These are phyloP conservation scores for Cardamine chenopodiifolia DNA, from an alignment of 345 rosid genomes.

Conservation along the genomic window DNA sequence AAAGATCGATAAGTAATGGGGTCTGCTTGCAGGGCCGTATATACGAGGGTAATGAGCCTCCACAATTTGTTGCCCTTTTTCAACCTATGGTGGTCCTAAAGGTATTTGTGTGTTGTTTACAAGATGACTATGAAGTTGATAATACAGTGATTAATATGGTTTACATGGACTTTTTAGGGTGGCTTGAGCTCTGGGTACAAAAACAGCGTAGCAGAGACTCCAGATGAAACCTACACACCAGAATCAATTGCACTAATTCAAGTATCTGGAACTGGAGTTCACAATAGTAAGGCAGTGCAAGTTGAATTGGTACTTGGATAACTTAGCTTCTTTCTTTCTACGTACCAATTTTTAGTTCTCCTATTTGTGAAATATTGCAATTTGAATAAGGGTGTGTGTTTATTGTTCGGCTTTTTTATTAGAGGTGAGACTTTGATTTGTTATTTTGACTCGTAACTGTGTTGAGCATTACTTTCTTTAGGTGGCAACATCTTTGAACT, in stretches of 20 bases:
- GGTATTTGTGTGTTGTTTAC: constrained; percentile 50
- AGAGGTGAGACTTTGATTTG: not conserved
- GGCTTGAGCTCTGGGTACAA: constrained; percentile 92
- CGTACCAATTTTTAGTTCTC: not conserved
- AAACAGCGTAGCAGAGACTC: constrained; percentile 56
- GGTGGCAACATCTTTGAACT: constrained; percentile 87
- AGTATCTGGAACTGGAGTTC: constrained; percentile 75
- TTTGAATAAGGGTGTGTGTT: not conserved
- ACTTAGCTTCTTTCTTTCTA: constrained; percentile 5
- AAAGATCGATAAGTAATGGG: not conserved
- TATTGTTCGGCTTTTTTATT: not conserved
- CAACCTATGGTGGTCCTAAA: constrained; percentile 92
- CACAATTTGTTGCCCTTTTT: constrained; percentile 91
- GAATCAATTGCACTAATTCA: constrained; percentile 78
- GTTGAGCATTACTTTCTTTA: constrained; percentile 38
- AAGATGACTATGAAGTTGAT: constrained; percentile 4
- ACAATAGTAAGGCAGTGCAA: constrained; percentile 81
- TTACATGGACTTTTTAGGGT: constrained; percentile 56
- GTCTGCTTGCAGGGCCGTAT: constrained; percentile 69
- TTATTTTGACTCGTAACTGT: not conserved
- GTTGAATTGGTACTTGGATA: constrained; percentile 72
- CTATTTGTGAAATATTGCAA: not conserved
- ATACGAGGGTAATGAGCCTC: constrained; percentile 92
- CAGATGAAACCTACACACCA: constrained; percentile 72
- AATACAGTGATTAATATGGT: constrained; percentile 34